Conservation (phyloP, 495 filamentous ascomycete species). For the Filosporella fistucella region DNA sequence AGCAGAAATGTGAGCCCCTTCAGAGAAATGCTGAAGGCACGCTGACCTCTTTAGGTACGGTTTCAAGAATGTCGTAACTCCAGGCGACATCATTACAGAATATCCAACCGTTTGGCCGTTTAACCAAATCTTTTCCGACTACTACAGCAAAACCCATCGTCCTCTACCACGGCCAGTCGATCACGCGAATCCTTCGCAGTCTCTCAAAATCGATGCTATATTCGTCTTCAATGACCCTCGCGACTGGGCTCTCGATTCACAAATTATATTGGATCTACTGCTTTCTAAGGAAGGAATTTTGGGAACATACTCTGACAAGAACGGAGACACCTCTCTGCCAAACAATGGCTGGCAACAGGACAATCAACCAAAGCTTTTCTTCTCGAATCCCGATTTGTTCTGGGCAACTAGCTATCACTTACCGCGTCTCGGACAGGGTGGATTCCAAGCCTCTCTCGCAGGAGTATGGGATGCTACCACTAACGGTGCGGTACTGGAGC, state of each 20-base stretch:
- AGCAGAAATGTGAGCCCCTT: slow-evolving; percentile 43
- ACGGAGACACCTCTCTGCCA: slow-evolving; percentile 46
- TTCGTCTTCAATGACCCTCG: slow-evolving; percentile 79
- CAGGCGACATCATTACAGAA: slow-evolving; percentile 73
- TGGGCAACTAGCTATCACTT: slow-evolving; percentile 81
- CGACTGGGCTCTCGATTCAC: slow-evolving; percentile 79
- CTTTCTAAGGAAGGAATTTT: slow-evolving; percentile 68
- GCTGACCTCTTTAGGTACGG: slow-evolving; percentile 54
- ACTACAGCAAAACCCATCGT: slow-evolving; percentile 57
- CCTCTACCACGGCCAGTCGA: slow-evolving; percentile 48
- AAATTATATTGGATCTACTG: slow-evolving; percentile 83
- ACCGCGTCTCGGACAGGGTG: slow-evolving; percentile 91
- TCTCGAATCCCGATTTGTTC: slow-evolving; percentile 84
- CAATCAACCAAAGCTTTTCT: slow-evolving; percentile 76
- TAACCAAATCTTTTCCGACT: slow-evolving; percentile 50
- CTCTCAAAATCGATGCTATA: slow-evolving; percentile 73
- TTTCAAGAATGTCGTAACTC: slow-evolving; percentile 79
- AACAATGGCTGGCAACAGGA: slow-evolving; percentile 73
- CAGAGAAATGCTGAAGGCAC: not conserved
- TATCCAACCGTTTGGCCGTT: slow-evolving; percentile 81
- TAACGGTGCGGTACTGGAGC: slow-evolving; percentile 55
- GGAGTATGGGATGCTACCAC: slow-evolving; percentile 76
- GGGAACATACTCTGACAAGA: slow-evolving; percentile 62
- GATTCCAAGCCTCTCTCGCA: slow-evolving; percentile 75
- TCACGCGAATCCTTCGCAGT: slow-evolving; percentile 9